Conservation (phyloP, 768 basidiomycete genomes). For the Phylloporus sp. region DNA sequence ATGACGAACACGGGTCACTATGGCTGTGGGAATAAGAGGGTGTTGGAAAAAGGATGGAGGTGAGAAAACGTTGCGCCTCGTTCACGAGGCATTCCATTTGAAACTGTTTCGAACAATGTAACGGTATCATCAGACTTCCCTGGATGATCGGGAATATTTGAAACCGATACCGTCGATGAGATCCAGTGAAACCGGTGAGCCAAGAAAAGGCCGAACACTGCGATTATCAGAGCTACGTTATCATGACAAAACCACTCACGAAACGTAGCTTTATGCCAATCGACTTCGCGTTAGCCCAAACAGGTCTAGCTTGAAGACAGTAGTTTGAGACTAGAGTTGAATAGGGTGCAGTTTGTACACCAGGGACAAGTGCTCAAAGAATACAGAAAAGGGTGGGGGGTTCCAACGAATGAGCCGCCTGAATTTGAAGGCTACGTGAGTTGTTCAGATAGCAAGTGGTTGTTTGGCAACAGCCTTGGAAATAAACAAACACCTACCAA, state of each 20-base stretch:
- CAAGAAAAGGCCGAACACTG: background rate
- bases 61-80: background rate
- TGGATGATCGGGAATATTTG: constrained; percentile 9
- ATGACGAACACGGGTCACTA: background rate
- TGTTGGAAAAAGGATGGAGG: background rate
- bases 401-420: too few relatives aligned
- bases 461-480: constrained; percentile 29
- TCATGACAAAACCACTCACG: background rate
- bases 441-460: constrained; percentile 4
- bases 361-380: too few relatives aligned
- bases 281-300: background rate
- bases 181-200: background rate
- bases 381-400: too few relatives aligned
- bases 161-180: constrained; percentile 8
- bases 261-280: background rate
- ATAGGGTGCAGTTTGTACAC: too few relatives aligned
- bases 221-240: background rate
- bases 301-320: too few relatives aligned
- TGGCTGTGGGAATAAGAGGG: constrained; percentile 7
- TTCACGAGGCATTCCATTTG: background rate
- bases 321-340: too few relatives aligned
- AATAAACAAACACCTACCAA: constrained; percentile 26
- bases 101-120: background rate
- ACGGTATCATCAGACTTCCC: constrained; percentile 1
- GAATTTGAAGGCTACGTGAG: too few relatives aligned